Conservation (phyloP, 2,329 filamentous ascomycete genomes). For the Fusarium sp. region DNA sequence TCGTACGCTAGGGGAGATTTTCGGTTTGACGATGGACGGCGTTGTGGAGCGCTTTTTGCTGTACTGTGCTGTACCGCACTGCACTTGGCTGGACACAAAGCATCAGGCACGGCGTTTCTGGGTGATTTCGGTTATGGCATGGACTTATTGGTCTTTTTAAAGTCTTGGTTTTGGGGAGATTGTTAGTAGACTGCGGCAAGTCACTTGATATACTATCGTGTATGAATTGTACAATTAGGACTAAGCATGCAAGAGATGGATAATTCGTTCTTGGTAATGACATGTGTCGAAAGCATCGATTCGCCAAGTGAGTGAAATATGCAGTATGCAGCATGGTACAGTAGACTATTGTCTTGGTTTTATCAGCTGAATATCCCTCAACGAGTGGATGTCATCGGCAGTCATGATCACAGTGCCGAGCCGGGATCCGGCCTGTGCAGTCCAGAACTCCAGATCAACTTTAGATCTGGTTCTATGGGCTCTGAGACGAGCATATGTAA, state of each 20-base stretch:
- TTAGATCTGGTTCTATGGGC: conserved; percentile 2
- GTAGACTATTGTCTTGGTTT: neutral
- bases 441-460: conserved; percentile 14
- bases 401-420: conserved; percentile 20
- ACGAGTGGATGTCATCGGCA: conserved; percentile 2
- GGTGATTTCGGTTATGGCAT: conserved; percentile 8
- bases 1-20: conserved; percentile 12
- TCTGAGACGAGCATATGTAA: neutral
- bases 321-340: neutral
- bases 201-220: conserved; percentile 4
- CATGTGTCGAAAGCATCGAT: conserved; percentile 3
- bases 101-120: conserved; percentile 38
- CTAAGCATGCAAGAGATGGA: conserved; percentile 15
- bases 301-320: conserved; percentile 9
- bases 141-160: neutral
- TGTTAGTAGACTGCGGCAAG: conserved; percentile 20
- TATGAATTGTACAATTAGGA: conserved; percentile 14
- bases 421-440: conserved; percentile 10
- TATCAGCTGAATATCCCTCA: neutral
- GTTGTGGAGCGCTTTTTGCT: conserved; percentile 37
- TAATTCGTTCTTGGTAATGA: conserved; percentile 3
- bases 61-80: conserved; percentile 2
- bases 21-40: conserved; percentile 33
- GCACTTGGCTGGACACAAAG: conserved; percentile 33
- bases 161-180: conserved; percentile 15